Evolutionary conservation across 495 filamentous ascomycete genomes (phyloP).

Genomic region (Hypoxylon crocopeplum): DNA sequence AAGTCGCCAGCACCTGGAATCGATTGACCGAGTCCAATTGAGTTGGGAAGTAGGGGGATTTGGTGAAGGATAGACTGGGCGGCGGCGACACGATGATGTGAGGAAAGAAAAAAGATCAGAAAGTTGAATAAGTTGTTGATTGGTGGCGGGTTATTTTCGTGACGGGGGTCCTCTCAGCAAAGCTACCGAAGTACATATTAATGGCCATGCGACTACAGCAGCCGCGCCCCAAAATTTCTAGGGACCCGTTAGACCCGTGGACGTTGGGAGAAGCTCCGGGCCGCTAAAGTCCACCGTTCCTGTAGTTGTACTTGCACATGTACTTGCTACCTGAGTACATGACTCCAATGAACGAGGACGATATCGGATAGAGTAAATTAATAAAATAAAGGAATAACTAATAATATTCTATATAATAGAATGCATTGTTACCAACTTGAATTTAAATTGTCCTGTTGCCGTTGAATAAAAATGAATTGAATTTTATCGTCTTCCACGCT

Average conservation of each 20-base stretch:
- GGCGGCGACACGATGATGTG: slow-evolving; percentile 26
- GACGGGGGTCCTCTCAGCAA: slow-evolving; percentile 26
- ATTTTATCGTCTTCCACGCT: no score
- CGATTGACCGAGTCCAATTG: slow-evolving; percentile 36
- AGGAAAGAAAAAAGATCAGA: slow-evolving; percentile 24
- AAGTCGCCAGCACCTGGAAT: slow-evolving; percentile 42
- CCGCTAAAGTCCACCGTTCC: background rate
- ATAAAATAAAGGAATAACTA: no score
- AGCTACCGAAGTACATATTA: slow-evolving; percentile 18
- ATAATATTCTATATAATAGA: no score
- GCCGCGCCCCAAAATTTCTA: slow-evolving; percentile 33
- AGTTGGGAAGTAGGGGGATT: slow-evolving; percentile 13
- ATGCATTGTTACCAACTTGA: no score
- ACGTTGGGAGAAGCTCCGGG: slow-evolving; percentile 37
- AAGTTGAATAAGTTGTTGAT: slow-evolving; percentile 30
- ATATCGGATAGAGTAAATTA: no score
- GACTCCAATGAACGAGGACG: background rate
- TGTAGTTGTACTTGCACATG: background rate
- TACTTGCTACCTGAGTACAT: slow-evolving; percentile 2
- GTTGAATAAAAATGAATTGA: no score
- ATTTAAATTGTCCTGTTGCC: no score
- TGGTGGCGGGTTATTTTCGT: slow-evolving; percentile 32
- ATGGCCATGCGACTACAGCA: background rate
- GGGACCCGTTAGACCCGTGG: background rate
- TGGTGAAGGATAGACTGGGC: slow-evolving; percentile 9